Base-by-base conservation (phyloP, 2,329 filamentous ascomycete genomes). In the Calonectria pauciramosa region DNA sequence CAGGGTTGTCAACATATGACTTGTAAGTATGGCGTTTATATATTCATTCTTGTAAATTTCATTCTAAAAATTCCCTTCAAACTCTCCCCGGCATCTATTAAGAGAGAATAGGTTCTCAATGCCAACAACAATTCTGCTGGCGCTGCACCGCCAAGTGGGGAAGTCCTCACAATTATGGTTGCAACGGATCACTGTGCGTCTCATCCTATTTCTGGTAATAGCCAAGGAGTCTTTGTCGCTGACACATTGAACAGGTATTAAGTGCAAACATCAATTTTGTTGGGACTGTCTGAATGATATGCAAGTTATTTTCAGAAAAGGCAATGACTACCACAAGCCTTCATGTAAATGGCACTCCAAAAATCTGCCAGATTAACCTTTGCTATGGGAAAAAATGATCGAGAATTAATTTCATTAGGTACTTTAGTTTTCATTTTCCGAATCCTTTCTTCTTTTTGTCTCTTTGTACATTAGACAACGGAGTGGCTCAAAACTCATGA, bases 1-100 rank as follows among this genome's bases (percentile, higher is more conserved):
- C 28, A 66, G 10, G 63, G 44, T 20, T 66, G 63, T 38, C 63
- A 66, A 23, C 44, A 66, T 30, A 66, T 52, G 63, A 66, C 44
- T 26, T 66, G 44, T 36, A 34, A 66, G 63, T n/a, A 26, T 26
- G 4, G 2, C 44, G 9, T 47, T 51, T 47, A 13, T 23, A 1
- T 41, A 23, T 32, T 8, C 26, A 20, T 20, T 18, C 32, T 30
- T 18, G 7, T n/a, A 9, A 10, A 65, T 41, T 18, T 18, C 4
- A 28, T 18, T 47, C 20, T 20, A 2, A 7, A 8, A n/a, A 47
- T 47, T 10, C 9, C 7, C 16, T 14, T 30, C 54, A 34, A 59
- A 34, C 54, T 14, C 34, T 16, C 41, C 18, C 20, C 2, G 26
- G 63, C 41, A 51, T 66, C 41, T n/a, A 36, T 66, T 51, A 36